phyloP scores from a whole-genome alignment of 495 filamentous ascomycete species.

The Hypoxylon trugodes region DNA sequence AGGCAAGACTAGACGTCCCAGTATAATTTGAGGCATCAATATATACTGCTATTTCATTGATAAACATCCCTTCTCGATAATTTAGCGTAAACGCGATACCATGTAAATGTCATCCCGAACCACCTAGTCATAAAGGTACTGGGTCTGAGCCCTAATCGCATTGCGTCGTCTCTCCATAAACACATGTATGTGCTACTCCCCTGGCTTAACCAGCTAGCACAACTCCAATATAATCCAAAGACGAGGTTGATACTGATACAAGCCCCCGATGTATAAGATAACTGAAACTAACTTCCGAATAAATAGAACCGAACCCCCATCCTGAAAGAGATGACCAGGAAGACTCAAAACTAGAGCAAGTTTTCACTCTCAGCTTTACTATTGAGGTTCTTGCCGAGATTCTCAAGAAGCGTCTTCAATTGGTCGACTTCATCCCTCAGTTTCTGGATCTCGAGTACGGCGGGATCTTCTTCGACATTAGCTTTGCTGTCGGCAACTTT shows the following conservation, averaged over 20 bases:
- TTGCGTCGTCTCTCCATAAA: neutral
- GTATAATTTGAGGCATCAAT: too few relatives aligned
- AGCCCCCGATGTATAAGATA: neutral
- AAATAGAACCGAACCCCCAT: neutral
- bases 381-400: constrained; percentile 14
- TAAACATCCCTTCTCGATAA: neutral
- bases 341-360: constrained; percentile 4
- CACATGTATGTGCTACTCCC: neutral
- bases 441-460: constrained; percentile 72
- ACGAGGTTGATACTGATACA: neutral
- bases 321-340: neutral
- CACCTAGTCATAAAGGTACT: neutral
- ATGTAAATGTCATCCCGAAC: neutral
- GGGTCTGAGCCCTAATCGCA: constrained; percentile 1
- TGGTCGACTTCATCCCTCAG: constrained; percentile 73
- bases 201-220: neutral
- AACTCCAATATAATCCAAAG: constrained; percentile 10
- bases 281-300: neutral
- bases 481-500: constrained; percentile 75
- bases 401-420: constrained; percentile 58
- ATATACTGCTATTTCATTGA: neutral
- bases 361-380: constrained; percentile 17
- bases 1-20: too few relatives aligned
- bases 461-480: constrained; percentile 76
- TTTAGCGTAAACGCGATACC: neutral